Evolutionary conservation across 257 asterid genomes (phyloP).

Genomic region (Nicotiana benthamiana): DNA sequence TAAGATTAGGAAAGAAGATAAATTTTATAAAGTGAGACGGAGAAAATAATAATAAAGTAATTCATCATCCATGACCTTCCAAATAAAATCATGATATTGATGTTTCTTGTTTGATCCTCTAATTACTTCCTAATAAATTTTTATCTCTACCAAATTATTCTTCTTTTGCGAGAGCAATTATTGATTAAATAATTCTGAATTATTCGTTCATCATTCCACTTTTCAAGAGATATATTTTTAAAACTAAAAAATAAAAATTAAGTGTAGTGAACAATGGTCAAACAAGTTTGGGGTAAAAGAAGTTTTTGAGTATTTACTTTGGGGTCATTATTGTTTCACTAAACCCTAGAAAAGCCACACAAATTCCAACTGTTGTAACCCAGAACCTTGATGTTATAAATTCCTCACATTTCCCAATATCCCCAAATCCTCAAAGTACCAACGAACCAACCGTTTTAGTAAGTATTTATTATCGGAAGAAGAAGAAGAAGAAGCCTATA

Average conservation of each 20-base stretch:
- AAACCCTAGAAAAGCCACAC: slow-evolving; percentile 8
- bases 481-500: background rate
- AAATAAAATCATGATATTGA: background rate
- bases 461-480: background rate
- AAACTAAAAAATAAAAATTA: too few species aligned
- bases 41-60: background rate
- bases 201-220: background rate
- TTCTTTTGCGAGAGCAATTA: background rate
- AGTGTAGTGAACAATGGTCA: too few species aligned
- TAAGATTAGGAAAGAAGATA: too few species aligned
- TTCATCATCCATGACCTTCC: background rate
- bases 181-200: too few species aligned
- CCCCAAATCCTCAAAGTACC: background rate
- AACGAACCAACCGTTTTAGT: background rate
- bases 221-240: background rate
- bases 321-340: background rate
- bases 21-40: too few species aligned
- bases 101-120: background rate
- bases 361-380: background rate
- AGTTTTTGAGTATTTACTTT: slow-evolving; percentile 4
- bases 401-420: background rate
- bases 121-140: background rate
- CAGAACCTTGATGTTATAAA: background rate
- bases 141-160: background rate
- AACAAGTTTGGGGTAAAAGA: background rate